Base-by-base conservation (phyloP, 2,329 filamentous ascomycete species). In the Cladorrhinum sp. region DNA sequence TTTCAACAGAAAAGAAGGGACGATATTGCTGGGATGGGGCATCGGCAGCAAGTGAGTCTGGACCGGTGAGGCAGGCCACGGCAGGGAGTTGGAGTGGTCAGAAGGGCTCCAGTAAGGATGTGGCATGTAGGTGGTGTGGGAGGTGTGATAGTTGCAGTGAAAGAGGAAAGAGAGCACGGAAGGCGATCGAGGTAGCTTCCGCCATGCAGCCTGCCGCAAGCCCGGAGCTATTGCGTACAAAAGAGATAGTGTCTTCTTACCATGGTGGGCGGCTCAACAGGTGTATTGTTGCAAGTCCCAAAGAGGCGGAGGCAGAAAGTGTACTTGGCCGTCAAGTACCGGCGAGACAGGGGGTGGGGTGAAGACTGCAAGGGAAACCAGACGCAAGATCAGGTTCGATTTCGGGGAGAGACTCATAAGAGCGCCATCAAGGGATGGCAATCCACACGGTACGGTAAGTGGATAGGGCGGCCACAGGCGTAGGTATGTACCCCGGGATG, bases 121-220 rank as follows among this genome's bases (percentile, higher is more conserved):
- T 56, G 28, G 53, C 18, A 48, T 33, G 61, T 63, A 66, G 66
- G 67, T 66, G 64, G 62, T 61, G 46, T 48, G 52, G 55, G 39
- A 57, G 60, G 59, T 62, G 62, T 54, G 54, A 56, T 57, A 57
- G 57, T 50, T 53, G 48, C 52, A 62, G 58, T 46, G 58, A 42
- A 52, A 51, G 55, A 18, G 36, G 46, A 62, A 61, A 59, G 48
- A 42, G 57, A 23, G 39, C 54, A 58, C 64, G 49, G 58, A 60
- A 60, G 53, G 56, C 46, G 62, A 61, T 64, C 61, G 62, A 16
- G 42, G 72, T 76, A 73, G 78, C 76, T 77, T 76, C 78, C 73
- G 69, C 71, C 72, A 76, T 79, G 77, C 76, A 78, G 71, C 72
- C 72, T 75, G 72, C 77, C 77, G 74, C 70, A 68, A 71, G 71